Base-by-base conservation (phyloP, 2,329 filamentous ascomycete genomes). In the Pseudogymnoascus sp. region DNA sequence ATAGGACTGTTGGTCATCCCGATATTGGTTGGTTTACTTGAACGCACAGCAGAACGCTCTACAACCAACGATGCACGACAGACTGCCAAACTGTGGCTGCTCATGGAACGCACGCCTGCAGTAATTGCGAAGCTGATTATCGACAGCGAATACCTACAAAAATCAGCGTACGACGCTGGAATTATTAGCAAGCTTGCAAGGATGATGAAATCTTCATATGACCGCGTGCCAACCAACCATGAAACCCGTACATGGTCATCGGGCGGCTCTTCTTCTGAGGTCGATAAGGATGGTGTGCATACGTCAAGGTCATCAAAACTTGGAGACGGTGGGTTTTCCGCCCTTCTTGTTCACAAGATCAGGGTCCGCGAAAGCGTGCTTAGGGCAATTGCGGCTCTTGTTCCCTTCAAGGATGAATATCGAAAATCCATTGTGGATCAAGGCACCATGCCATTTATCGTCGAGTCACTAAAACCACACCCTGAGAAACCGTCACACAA, bases 371-470 rank as follows among this genome's bases (percentile, higher is more conserved):
- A 93, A 74, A 87, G 84, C 60, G 84, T 87, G 1, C 77, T 97
- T 16, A 87, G 87, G 70, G 92, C 91, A 1, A 78, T 97, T 63
- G 90, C 90, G n/a, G 88, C 91, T 2, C 79, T 97, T 61, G 86
- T 90, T 1, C 85, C 90, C 2, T 88, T 88, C 69, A 91, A 92
- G 70, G 92, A 97, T 69, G 85, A 89, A 23, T 91, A 93, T 71
- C 83, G 93, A 47, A 96, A 96, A 72, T 82, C 83, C 0, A 83
- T 97, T 57, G 89, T 95, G 62, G 88, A 93, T 23, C 85, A 90
- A 69, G 91, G 92, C n/a, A 84, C 90, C 60, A 81, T 96, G 51
- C 83, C 86, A 0, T 92, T 89, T 72, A 87, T 97, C 61, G 88
- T 96, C 45, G 90, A 96, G 69, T 95, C 92, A 0, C 81, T 97